These are phyloP conservation scores for Malania oleifera DNA, from an alignment of 164 flowering plant species.

Conservation along the genomic window DNA sequence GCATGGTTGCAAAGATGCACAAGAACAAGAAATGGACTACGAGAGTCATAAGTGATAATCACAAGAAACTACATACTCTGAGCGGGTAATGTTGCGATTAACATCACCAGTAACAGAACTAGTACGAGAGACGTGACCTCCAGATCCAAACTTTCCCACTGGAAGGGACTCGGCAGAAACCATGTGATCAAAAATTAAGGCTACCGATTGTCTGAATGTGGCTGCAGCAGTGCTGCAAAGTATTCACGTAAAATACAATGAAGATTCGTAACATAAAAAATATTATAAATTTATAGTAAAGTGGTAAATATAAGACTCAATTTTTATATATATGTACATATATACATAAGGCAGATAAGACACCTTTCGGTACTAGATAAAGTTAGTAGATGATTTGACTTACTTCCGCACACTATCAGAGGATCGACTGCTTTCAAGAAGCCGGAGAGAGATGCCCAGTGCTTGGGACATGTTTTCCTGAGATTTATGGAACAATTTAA, in stretches of 20 bases:
- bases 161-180: constrained; percentile 81
- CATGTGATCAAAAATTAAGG: constrained; percentile 90
- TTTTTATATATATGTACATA: too few relatives aligned
- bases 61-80: constrained; percentile 50
- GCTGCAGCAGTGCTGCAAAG: constrained; percentile 93
- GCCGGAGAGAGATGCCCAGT: constrained; percentile 84
- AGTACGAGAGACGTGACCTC: constrained; percentile 58
- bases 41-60: not conserved
- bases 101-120: constrained; percentile 77
- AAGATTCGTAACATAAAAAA: not conserved
- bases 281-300: not conserved
- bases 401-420: constrained; percentile 93
- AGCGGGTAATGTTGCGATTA: constrained; percentile 61
- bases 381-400: constrained; percentile 23
- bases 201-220: constrained; percentile 97
- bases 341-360: not conserved
- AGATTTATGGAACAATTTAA: constrained; percentile 11
- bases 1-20: constrained; percentile 2
- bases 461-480: constrained; percentile 89
- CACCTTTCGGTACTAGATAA: not conserved
- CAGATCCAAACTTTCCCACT: constrained; percentile 51
- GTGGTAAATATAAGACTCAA: too few relatives aligned
- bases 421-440: constrained; percentile 80
- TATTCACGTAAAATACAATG: constrained; percentile 11
- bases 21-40: not conserved